Evolutionary conservation across 2,329 filamentous ascomycete genomes (phyloP), one percentile per base, ranked within the genome.

Genomic region (Metarhizium sp.): DNA sequence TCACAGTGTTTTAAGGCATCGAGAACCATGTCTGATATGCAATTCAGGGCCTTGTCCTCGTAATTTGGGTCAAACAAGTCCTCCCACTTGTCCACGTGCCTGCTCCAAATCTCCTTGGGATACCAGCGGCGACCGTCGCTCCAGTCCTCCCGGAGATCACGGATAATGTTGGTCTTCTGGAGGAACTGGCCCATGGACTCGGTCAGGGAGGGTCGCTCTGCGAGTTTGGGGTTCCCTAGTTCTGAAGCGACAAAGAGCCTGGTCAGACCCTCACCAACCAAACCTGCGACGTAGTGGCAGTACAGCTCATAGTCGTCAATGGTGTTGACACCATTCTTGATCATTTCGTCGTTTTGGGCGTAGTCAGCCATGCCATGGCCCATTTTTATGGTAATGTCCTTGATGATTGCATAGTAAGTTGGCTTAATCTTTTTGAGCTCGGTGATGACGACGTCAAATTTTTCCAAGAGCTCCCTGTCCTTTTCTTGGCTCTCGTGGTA

Each of bases 361-460:
- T 95, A 99, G 73, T 99, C 92, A 32, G 94, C 94, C 94, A 99
- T 99, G 62, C 94, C 94, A 66, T 97, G 92, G 60, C 92, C 92
- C 94, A 99, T 99, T 74, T 90, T 88, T 66, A 85, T 77, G 36
- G 91, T 90, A 67, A 97, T 96, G 64, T 97, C 92, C 72, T 87
- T 86, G 73, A 99, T 94, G 67, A 97, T 92, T 6, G 78, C 81
- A 70, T 81, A 82, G 75, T 99, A 97, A 55, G 81, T 82, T 51
- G 85, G 82, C 77, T 96, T 95, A 71, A 96, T 78, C 73, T 88
- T 87, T 76, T 88, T 90, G 72, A 92, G 89, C 78, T 99, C 92
- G 56, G 80, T 76, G 61, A 96, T 81, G 59, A 99, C 85, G 55
- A 87, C 82, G 69, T 96, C 85, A 69, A 99, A 99, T 73, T 96